Evolutionary conservation across 331 rosid species (phyloP), one percentile per base, ranked within the genome.

Genomic region (Prunus yedoensis): DNA sequence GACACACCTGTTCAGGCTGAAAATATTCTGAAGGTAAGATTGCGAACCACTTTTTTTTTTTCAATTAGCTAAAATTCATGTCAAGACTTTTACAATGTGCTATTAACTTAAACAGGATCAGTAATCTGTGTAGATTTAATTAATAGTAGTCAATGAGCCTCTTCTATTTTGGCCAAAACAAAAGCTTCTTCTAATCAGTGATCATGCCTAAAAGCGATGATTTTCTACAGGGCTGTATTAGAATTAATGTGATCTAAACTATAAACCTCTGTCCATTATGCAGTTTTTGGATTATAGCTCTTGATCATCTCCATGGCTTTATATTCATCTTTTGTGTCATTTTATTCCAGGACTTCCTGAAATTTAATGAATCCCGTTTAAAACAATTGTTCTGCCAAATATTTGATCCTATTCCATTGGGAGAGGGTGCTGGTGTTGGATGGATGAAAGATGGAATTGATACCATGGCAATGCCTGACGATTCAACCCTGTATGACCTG

Each of bases 361-460:
- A 90, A 80, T 92, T 78, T 81, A 94, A 92, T 68, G 97, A 90
- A 64, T 82, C 90, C 79, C 78, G 57, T 82, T 84, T 89, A 70
- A 85, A 84, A 85, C 67, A 80, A 81, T 66, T 87, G 67, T 83
- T 77, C 7, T 89, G 97, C 84, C 97, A 88, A 88, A 80, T 90
- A 75, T 71, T 71, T 78, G 97, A 92, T 77, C 94, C 96, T 10
- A 92, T 95, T 83, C 88, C 85, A 52, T 52, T 95, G 88, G 94
- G 97, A 61, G 97, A 95, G 83, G 99, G 99, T 71, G 93, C 93
- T 84, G 97, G 99, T 71, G 96, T 89, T 77, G 97, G 97, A 79
- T 83, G 89, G 91, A 83, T 88, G 85, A 95, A 91, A 92, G 99
- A 91, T 84, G 94, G 76, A 65, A 49, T 47, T 59, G 96, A 90